Evolutionary conservation across 257 asterid genomes (phyloP).

Genomic region (Nicotiana tomentosiformis): DNA sequence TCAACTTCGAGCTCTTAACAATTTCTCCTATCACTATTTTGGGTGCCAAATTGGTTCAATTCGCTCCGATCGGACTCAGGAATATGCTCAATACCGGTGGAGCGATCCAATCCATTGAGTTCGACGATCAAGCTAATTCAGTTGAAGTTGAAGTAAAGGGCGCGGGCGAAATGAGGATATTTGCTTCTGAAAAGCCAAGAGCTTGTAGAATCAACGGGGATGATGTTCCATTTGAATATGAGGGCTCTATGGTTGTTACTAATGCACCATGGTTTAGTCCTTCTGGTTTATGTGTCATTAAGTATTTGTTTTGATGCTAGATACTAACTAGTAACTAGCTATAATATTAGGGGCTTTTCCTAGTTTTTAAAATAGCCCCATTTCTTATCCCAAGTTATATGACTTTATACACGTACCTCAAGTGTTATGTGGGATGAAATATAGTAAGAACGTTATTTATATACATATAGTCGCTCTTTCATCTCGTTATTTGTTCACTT

Average conservation of each 20-base stretch:
- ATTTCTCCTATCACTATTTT: slow-evolving; percentile 38
- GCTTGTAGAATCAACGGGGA: slow-evolving; percentile 41
- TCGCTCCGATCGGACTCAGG: slow-evolving; percentile 60
- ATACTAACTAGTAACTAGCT: not conserved
- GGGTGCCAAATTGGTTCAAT: slow-evolving; percentile 23
- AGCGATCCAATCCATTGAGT: slow-evolving; percentile 40
- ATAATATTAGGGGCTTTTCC: not conserved
- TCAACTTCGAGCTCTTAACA: slow-evolving; percentile 57
- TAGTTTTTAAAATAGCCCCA: not conserved
- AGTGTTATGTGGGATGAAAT: not conserved
- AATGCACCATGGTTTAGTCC: slow-evolving; percentile 59
- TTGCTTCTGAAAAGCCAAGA: slow-evolving; percentile 52
- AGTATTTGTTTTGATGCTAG: slow-evolving; percentile 44
- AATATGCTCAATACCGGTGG: slow-evolving; percentile 79
- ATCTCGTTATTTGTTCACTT: no score
- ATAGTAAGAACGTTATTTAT: not conserved
- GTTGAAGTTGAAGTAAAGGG: slow-evolving; percentile 58
- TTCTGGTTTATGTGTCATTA: slow-evolving; percentile 41
- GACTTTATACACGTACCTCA: not conserved
- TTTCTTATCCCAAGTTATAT: not conserved
- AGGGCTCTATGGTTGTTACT: slow-evolving; percentile 35
- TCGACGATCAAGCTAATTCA: slow-evolving; percentile 17
- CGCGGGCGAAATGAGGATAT: slow-evolving; percentile 65
- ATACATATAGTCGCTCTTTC: not conserved
- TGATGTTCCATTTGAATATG: slow-evolving; percentile 37